These are phyloP conservation scores for Phytophthora pini DNA, from an alignment of 352 stramenopile genomes.

Conservation along the genomic window DNA sequence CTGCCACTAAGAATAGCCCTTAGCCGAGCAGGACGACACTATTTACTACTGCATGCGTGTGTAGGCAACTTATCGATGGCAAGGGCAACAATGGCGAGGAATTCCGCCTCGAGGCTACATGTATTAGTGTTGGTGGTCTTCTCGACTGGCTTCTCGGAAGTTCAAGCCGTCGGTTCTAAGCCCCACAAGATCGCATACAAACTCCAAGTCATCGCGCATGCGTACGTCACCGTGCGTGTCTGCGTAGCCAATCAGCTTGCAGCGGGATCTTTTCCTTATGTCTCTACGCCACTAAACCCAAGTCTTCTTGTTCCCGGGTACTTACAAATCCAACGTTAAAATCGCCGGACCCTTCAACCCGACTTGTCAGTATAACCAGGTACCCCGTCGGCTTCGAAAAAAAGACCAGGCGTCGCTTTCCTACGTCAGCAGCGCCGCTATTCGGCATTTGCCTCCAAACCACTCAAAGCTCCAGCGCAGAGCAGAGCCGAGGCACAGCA, in stretches of 20 bases:
- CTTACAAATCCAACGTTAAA: neutral
- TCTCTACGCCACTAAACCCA: neutral
- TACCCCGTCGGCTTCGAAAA: conserved; percentile 29
- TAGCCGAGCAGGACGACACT: neutral
- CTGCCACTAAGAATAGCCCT: conserved; percentile 12
- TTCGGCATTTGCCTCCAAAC: conserved; percentile 41
- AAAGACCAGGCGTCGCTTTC: conserved; percentile 29
- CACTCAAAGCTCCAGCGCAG: conserved; percentile 31
- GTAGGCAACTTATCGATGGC: neutral
- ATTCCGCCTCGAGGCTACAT: neutral
- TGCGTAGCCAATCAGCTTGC: conserved; percentile 31
- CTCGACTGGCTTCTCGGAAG: conserved; percentile 24
- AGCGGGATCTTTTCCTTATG: conserved; percentile 19
- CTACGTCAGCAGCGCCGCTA: conserved; percentile 38
- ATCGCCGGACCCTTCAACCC: neutral
- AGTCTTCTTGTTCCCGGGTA: neutral
- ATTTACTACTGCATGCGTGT: neutral
- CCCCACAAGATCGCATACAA: conserved; percentile 27
- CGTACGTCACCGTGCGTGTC: conserved; percentile 31
- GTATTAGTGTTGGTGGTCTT: conserved; percentile 12
- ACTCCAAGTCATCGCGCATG: conserved; percentile 11
- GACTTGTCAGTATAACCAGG: conserved; percentile 1
- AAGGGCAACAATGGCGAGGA: too few species aligned
- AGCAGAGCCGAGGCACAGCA: conserved; percentile 23
- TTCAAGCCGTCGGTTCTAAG: conserved; percentile 33